Evolutionary conservation across 352 stramenopile species (phyloP), one percentile per base, ranked within the genome.

Genomic region (Phytophthora rubi): DNA sequence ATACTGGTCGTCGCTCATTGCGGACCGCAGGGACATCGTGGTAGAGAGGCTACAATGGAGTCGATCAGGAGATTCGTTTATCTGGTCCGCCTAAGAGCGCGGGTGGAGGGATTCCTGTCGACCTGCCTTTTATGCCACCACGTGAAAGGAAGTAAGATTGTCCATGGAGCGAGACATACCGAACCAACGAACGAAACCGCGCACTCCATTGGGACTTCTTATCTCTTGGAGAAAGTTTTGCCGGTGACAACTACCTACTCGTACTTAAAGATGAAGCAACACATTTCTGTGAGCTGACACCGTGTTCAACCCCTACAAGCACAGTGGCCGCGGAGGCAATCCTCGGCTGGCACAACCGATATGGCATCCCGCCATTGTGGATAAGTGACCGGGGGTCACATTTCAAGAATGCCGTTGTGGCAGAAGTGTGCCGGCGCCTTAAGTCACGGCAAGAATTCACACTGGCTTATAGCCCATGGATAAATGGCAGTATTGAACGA

Each of bases 381-480:
- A 26, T 26, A 26, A 26, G 23, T 26, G 23, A 26, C 23, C 23
- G 23, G 2, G 23, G 23, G 23, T 26, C 23, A 26, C 23, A 35
- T 44, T 83, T 80, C 51, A 79, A 72, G 32, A 83, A 75, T 47
- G 28, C 62, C 28, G 57, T 77, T 3, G 53, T 81, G 7, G 2
- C 6, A 21, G 61, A 77, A 45, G 21, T 83, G 4, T 59, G 39
- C 18, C 16, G 30, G 26, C 44, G 59, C 0, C 53, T 79, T 0
- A 70, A 66, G 12, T 45, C 33, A 23, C 0, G 68, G 0, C 75
- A 82, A 49, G 21, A 73, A 12, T 73, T 80, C 37, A 66, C 62
- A 8, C 28, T 69, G 5, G 53, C 64, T 3, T 81, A 80, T 61
- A 53, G 23, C 4, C 73, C 70, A n/a, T 80, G 73, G 76, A 70